Base-by-base conservation (phyloP, 164 flowering plant species). In the Malania oleifera region DNA sequence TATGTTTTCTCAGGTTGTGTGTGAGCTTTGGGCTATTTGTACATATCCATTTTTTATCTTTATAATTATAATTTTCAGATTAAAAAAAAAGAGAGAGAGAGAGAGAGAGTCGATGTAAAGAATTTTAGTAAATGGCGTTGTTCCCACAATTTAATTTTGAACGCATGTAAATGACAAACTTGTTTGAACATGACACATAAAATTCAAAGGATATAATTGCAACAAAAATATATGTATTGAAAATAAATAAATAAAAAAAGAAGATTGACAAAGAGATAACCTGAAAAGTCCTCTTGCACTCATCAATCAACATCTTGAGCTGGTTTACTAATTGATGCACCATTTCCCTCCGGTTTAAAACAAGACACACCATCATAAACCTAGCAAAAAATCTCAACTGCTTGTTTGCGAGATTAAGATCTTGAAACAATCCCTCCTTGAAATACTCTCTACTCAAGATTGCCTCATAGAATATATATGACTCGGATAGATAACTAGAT, bases 351-450 rank as follows among this genome's bases (percentile, higher is more conserved):
- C 85, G 79, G 59, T 79, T 85, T 68, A 80, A 71, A 54, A 89
- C 71, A 75, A 93, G 75, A 58, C 95, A 93, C 18, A 86, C 95
- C 59, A 81, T 75, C 61, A 93, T 57, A 71, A 90, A 93, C 71
- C 98, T 71, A 20, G 91, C 85, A 39, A 89, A 71, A 63, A 84
- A 89, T 48, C 97, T 75, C 75, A 93, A 64, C 66, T 93, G 98
- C 77, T 93, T 93, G 66, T 74, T 79, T 2, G 86, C 87, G 20
- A 87, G 72, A 54, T 71, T 79, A 31, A 83, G 60, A 70, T 87
- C 87, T 64, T 82, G 87, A 49, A 67, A 68, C 67, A 79, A 41
- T 18, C 90, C 89, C 17, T 87, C 96, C 73, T 76, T 86, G 68
- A 86, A 93, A 67, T 93, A 89, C 66, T 87, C 98, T 60, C 98